These are phyloP conservation scores for Ceratocystis lukuohia DNA, from an alignment of 2,329 filamentous ascomycete species.

Conservation along the genomic window DNA sequence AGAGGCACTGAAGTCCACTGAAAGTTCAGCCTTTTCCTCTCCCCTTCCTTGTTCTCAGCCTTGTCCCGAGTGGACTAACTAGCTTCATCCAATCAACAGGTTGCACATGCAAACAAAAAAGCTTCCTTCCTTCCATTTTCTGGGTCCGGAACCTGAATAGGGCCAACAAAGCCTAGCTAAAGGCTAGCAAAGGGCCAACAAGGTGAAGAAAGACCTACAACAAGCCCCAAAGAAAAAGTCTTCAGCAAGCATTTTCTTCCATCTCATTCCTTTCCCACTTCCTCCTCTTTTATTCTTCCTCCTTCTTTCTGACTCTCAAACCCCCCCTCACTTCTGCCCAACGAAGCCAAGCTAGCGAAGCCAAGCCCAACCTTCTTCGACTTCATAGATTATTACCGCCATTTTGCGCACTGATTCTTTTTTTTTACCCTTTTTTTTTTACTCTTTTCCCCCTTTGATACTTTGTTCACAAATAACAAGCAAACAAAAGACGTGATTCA, in stretches of 20 bases:
- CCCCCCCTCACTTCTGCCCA: slow-evolving; percentile 1
- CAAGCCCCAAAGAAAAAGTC: slow-evolving; percentile 3
- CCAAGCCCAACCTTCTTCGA: slow-evolving; percentile 1
- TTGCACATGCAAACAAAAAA: neutral
- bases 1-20: neutral
- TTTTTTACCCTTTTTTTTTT: neutral
- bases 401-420: neutral
- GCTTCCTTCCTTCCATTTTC: neutral
- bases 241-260: slow-evolving; percentile 6
- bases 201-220: neutral
- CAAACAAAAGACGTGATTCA: neutral
- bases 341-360: neutral
- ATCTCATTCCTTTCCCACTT: slow-evolving; percentile 4
- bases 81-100: neutral
- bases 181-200: neutral
- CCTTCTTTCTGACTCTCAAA: neutral
- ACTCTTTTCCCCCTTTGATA: neutral
- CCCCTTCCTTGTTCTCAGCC: neutral
- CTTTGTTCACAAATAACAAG: neutral
- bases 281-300: slow-evolving; percentile 6
- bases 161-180: neutral
- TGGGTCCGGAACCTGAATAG: neutral
- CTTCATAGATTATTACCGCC: neutral
- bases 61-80: neutral
- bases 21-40: neutral